Conservation (phyloP, 2,329 filamentous ascomycete genomes). For the Microascus cirrosus region DNA sequence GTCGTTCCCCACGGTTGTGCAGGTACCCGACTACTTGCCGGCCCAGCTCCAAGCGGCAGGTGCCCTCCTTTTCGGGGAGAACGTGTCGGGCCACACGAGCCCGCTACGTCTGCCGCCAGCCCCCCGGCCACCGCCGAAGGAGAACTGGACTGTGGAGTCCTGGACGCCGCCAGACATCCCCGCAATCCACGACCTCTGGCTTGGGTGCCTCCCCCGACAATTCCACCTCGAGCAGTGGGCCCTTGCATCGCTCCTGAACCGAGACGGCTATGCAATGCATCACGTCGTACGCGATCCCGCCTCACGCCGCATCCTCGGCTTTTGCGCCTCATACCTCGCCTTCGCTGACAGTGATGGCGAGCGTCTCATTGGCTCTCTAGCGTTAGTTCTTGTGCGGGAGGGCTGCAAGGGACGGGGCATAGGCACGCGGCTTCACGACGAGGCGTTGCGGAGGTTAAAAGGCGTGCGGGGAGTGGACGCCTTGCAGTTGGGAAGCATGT, state of each 20-base stretch:
- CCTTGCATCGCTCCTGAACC: slow-evolving; percentile 35
- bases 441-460: slow-evolving; percentile 36
- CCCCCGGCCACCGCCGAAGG: slow-evolving; percentile 16
- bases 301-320: slow-evolving; percentile 33
- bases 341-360: slow-evolving; percentile 41
- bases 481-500: slow-evolving; percentile 46
- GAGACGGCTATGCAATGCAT: slow-evolving; percentile 46
- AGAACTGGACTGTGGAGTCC: slow-evolving; percentile 28
- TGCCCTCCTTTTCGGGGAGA: slow-evolving; percentile 35
- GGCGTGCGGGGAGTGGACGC: slow-evolving; percentile 39
- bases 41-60: slow-evolving; percentile 37
- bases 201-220: slow-evolving; percentile 26
- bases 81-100: background rate
- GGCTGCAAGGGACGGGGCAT: slow-evolving; percentile 36
- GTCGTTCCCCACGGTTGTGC: slow-evolving; percentile 40
- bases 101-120: background rate
- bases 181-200: slow-evolving; percentile 35
- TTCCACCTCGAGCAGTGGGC: slow-evolving; percentile 31
- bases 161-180: slow-evolving; percentile 27
- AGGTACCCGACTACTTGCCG: slow-evolving; percentile 34
- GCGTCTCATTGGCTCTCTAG: slow-evolving; percentile 43
- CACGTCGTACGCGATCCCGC: slow-evolving; percentile 40
- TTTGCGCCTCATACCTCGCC: slow-evolving; percentile 49
- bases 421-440: slow-evolving; percentile 39
- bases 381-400: slow-evolving; percentile 38